Evolutionary conservation across 371 early-diverging fungal genomes (phyloP).

Genomic region (Dinochytrium kinnereticum): DNA sequence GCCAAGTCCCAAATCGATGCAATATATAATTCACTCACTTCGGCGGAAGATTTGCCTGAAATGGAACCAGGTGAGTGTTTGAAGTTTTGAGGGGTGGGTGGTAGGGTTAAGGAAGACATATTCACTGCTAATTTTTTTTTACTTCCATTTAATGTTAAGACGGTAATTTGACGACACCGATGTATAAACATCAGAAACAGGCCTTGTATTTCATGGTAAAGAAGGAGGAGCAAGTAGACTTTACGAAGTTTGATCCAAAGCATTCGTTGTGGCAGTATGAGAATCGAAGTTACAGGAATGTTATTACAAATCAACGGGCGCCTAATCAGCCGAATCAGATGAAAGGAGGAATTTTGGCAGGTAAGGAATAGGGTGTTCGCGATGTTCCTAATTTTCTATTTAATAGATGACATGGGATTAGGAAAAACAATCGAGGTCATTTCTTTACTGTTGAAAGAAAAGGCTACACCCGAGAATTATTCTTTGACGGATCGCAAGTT

Average conservation of each 20-base stretch:
- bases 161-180: slow-evolving; percentile 48
- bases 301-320: slow-evolving; percentile 53
- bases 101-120: too few species aligned
- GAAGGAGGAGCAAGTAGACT: slow-evolving; percentile 58
- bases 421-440: slow-evolving; percentile 71
- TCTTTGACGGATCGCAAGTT: background rate
- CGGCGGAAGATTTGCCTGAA: slow-evolving; percentile 59
- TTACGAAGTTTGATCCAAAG: slow-evolving; percentile 37
- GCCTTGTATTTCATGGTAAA: slow-evolving; percentile 63
- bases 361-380: slow-evolving; percentile 10
- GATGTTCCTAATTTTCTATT: background rate
- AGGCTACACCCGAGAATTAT: slow-evolving; percentile 2
- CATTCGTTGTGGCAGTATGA: slow-evolving; percentile 39
- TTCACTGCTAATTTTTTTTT: too few species aligned
- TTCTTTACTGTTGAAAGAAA: slow-evolving; percentile 52
- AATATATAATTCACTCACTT: slow-evolving; percentile 59
- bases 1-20: slow-evolving; percentile 63
- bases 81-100: too few species aligned
- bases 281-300: slow-evolving; percentile 44
- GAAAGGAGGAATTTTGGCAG: slow-evolving; percentile 54
- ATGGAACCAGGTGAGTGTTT: slow-evolving; percentile 51
- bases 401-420: slow-evolving; percentile 65
- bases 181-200: slow-evolving; percentile 70
- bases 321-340: slow-evolving; percentile 42
- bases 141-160: background rate